phyloP scores from a whole-genome alignment of 73 alveolate genomes.

The Paraurostyla sp. region DNA sequence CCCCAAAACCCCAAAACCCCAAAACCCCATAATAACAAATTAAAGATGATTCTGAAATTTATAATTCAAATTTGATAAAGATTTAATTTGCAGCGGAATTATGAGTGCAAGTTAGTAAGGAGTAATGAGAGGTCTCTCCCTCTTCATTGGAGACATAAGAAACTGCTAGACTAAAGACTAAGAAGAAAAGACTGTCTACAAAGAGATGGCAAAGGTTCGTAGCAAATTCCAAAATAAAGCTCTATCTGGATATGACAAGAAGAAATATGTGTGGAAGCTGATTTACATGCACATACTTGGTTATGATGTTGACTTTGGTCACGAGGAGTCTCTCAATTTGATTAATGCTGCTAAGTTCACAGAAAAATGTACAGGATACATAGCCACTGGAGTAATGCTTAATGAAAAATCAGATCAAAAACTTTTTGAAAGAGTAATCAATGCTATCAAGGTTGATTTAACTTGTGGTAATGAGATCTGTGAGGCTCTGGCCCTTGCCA shows the following conservation, averaged over 20 bases:
- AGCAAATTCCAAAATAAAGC: constrained; percentile 92
- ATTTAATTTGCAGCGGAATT: too few relatives aligned
- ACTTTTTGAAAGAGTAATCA: constrained; percentile 87
- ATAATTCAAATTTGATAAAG: too few relatives aligned
- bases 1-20: too few relatives aligned
- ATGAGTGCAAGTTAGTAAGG: too few relatives aligned
- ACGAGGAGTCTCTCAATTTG: constrained; percentile 92
- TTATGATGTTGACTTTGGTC: constrained; percentile 98
- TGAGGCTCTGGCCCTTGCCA: constrained; percentile 96
- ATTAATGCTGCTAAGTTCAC: constrained; percentile 94
- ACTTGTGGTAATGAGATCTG: constrained; percentile 91
- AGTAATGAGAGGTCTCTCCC: constrained; percentile 96
- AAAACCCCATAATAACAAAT: too few relatives aligned
- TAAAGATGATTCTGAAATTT: too few relatives aligned
- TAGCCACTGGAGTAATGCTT: constrained; percentile 96
- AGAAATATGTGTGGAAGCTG: constrained; percentile 98
- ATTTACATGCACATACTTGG: constrained; percentile 95
- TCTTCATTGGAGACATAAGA: constrained; percentile 97
- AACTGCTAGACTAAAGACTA: constrained; percentile 97
- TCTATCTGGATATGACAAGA: constrained; percentile 96
- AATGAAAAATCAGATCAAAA: constrained; percentile 89
- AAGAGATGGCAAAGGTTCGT: constrained; percentile 98
- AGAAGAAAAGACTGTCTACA: constrained; percentile 97
- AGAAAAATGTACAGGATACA: constrained; percentile 99
- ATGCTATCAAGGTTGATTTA: constrained; percentile 94